Base-by-base conservation (phyloP, 345 rosid species). In the Euphorbia tirucalli region DNA sequence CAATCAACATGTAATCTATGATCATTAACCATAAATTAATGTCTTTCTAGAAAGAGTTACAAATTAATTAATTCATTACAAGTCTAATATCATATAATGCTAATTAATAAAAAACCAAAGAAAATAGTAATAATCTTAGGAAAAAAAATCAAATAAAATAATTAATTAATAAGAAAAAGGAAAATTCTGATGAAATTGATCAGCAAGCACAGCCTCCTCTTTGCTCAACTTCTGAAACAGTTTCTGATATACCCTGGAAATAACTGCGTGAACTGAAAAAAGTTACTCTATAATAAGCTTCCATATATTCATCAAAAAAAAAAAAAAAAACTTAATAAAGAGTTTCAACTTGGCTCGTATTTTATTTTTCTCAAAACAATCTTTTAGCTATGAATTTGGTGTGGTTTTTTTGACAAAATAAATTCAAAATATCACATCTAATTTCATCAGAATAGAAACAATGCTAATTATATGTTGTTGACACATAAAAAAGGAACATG, bases 161-260 rank as follows among this genome's bases (percentile, higher is more conserved):
- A 74, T 49, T 3, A 27, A 52, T 48, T 27, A 1, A 60, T 18
- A 59, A 48, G 37, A 27, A n/a, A 41, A 35, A 27, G 32, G 41
- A 61, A 48, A 13, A n/a, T n/a, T 37, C 16, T 24, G 39, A 39
- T n/a, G 10, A n/a, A 44, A 44, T 8, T 2, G 49, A 46, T 64
- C 85, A 93, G 78, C 96, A 93, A 18, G 88, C 86, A 71, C 98
- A 93, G 3, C 89, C 89, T 70, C 96, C 82, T 79, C 81, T 65
- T 56, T 65, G 89, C 64, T 88, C 93, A 41, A 62, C 80, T 69
- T 91, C 92, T 9, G 89, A 85, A 69, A 86, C 78, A 73, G 87
- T 72, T 69, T 78, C 90, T 31, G 90, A 79, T 30, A 91, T 66
- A 1, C 86, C 88, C 75, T 56, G 83, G 71, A 54, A 83, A 61